These are phyloP conservation scores for Colletotrichum melonis DNA, from an alignment of 2,329 filamentous ascomycete genomes.

Conservation along the genomic window DNA sequence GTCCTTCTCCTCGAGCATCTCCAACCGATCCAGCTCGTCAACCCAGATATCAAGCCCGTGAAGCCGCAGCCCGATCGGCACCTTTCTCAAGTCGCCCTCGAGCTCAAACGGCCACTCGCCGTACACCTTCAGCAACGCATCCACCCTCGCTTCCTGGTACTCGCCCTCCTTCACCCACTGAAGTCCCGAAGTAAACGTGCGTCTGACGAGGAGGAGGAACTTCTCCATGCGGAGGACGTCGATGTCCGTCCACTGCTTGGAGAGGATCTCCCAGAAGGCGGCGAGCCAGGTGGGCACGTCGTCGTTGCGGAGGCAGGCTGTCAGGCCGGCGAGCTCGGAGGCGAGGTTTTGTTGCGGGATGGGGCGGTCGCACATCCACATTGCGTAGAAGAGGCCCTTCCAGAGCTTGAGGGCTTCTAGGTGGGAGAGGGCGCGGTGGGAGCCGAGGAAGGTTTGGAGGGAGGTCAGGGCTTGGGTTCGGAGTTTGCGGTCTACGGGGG, in stretches of 20 bases:
- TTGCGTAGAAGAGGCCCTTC: slow-evolving; percentile 93
- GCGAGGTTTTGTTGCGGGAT: slow-evolving; percentile 88
- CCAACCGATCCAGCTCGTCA: slow-evolving; percentile 84
- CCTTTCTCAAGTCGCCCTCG: slow-evolving; percentile 56
- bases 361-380: slow-evolving; percentile 94
- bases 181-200: slow-evolving; percentile 80
- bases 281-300: slow-evolving; percentile 35
- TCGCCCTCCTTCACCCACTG: slow-evolving; percentile 50
- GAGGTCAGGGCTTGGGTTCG: slow-evolving; percentile 82
- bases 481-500: slow-evolving; percentile 74
- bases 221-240: slow-evolving; percentile 90
- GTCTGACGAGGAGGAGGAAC: slow-evolving; percentile 85
- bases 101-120: slow-evolving; percentile 55
- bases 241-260: slow-evolving; percentile 75
- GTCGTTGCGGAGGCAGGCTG: slow-evolving; percentile 37
- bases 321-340: slow-evolving; percentile 77
- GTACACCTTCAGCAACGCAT: slow-evolving; percentile 49
- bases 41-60: slow-evolving; percentile 93
- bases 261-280: slow-evolving; percentile 69
- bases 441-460: slow-evolving; percentile 81
- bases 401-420: slow-evolving; percentile 88
- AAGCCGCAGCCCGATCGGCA: slow-evolving; percentile 86
- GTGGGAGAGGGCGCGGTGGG: slow-evolving; percentile 68
- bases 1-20: slow-evolving; percentile 58
- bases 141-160: slow-evolving; percentile 46